phyloP scores from a whole-genome alignment of 2,329 filamentous ascomycete species.

The Pestalotiopsis sp. region DNA sequence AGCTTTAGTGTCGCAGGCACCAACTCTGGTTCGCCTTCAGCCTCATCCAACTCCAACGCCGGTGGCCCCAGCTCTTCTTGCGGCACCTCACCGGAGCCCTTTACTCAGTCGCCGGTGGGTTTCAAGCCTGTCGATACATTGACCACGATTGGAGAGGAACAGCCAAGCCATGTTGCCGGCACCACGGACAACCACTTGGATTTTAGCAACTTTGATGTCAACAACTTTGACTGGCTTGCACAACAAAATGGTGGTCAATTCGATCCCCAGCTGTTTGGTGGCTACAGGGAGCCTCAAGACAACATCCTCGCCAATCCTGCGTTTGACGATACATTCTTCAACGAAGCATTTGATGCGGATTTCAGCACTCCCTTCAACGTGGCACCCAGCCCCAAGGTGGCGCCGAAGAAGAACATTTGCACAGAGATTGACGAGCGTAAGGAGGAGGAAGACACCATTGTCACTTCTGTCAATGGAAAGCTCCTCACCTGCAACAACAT shows the following conservation, averaged over 20 bases:
- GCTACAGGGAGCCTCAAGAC: slow-evolving; percentile 89
- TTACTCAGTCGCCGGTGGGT: slow-evolving; percentile 70
- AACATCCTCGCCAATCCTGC: slow-evolving; percentile 71
- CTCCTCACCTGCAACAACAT: slow-evolving; percentile 88
- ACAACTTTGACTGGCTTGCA: slow-evolving; percentile 73
- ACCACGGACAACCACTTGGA: slow-evolving; percentile 52
- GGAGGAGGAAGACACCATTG: slow-evolving; percentile 70
- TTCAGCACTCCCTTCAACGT: slow-evolving; percentile 82
- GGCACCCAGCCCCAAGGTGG: slow-evolving; percentile 37
- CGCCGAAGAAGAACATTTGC: slow-evolving; percentile 66
- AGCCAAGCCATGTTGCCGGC: slow-evolving; percentile 43
- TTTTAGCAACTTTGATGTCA: slow-evolving; percentile 48
- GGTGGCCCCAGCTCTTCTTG: slow-evolving; percentile 68
- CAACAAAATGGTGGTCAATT: slow-evolving; percentile 85
- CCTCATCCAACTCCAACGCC: slow-evolving; percentile 62
- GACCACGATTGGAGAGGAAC: slow-evolving; percentile 69
- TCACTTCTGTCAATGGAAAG: slow-evolving; percentile 57
- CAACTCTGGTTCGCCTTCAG: slow-evolving; percentile 66
- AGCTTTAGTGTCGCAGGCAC: slow-evolving; percentile 51
- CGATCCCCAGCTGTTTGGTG: slow-evolving; percentile 87
- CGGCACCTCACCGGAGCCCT: slow-evolving; percentile 78
- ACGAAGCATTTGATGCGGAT: slow-evolving; percentile 81
- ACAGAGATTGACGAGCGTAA: slow-evolving; percentile 77
- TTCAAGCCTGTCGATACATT: slow-evolving; percentile 66
- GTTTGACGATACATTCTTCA: slow-evolving; percentile 71